Evolutionary conservation across 495 filamentous ascomycete genomes (phyloP), one percentile per base, ranked within the genome.

Genomic region (Pseudoneurospora amorphoporcata): DNA sequence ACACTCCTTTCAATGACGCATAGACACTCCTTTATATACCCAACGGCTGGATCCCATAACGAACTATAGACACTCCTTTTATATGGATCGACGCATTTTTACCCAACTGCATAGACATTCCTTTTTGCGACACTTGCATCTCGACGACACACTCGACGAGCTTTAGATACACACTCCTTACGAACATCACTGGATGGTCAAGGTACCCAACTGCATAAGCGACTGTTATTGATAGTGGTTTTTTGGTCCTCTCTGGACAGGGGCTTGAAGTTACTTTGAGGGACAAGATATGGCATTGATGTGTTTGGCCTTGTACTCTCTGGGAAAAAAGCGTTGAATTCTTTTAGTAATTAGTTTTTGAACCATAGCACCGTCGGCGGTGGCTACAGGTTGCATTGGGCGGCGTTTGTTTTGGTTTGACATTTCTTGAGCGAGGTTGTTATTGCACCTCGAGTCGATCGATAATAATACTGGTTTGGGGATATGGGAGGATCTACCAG

Each of bases 131-230:
- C 53, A 65, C 23, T 65, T 69, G 65, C 65, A 72, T 72, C 39
- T 45, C 39, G 45, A 68, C 45, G 70, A 71, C 37, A 38, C 17
- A 68, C 39, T 61, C 37, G 32, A 16, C 29, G 61, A 43, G 71
- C 71, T 70, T 65, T 80, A 80, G 75, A 81, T 39, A 71, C 75
- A 77, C 80, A 71, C 75, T 81, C 80, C 79, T 79, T 81, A 76
- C 79, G 74, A 73, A 79, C 61, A 61, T 69, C 39, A 68, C 41
- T 71, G 72, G 78, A 81, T 77, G 77, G 81, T 77, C 75, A 80
- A 76, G 82, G 82, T 79, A 81, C 82, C 82, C 83, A 84, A 83
- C 76, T 84, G 82, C 84, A 86, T 84, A 86, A 86, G 83, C 84
- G 82, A 82, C 83, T 86, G 84, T 83, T 84, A 78, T 78, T 79